A percentile compares a stretch with the other conserved stretches of the same genome.
These are phyloP conservation scores for Lactarius indigo DNA, from an alignment of 768 basidiomycete species.

Conservation along the genomic window DNA sequence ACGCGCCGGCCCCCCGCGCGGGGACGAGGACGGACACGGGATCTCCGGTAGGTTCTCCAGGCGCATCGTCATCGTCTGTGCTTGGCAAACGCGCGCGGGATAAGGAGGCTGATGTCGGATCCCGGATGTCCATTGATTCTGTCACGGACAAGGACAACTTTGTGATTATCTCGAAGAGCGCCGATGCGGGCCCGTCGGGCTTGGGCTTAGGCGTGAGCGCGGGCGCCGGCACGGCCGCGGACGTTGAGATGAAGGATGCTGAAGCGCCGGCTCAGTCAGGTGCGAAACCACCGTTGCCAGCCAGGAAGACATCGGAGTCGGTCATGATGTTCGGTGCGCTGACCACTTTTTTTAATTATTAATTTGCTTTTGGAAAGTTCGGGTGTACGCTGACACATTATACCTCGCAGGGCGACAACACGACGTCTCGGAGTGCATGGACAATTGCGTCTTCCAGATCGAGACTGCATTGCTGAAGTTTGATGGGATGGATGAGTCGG, in stretches of 20 bases:
- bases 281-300: conserved; percentile 50
- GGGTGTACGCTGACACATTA: background rate
- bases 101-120: conserved; percentile 31
- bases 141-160: conserved; percentile 43
- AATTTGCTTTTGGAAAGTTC: background rate
- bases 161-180: conserved; percentile 39
- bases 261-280: conserved; percentile 27
- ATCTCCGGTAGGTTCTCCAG: conserved; percentile 33
- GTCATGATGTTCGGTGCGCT: conserved; percentile 86
- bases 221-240: conserved; percentile 19
- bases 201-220: background rate
- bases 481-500: conserved; percentile 44
- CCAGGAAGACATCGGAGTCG: conserved; percentile 56
- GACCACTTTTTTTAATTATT: too few species aligned
- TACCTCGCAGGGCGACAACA: conserved; percentile 77
- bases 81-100: conserved; percentile 66
- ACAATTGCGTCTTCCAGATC: conserved; percentile 98
- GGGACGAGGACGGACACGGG: conserved; percentile 19
- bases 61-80: conserved; percentile 35
- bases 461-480: conserved; percentile 87
- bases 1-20: conserved; percentile 36
- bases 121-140: conserved; percentile 55
- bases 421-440: conserved; percentile 98
- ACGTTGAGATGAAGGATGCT: conserved; percentile 33
- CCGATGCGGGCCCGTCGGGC: conserved; percentile 26